Conservation (phyloP, 2,329 filamentous ascomycete genomes). For the Stachybotrys elegans region DNA sequence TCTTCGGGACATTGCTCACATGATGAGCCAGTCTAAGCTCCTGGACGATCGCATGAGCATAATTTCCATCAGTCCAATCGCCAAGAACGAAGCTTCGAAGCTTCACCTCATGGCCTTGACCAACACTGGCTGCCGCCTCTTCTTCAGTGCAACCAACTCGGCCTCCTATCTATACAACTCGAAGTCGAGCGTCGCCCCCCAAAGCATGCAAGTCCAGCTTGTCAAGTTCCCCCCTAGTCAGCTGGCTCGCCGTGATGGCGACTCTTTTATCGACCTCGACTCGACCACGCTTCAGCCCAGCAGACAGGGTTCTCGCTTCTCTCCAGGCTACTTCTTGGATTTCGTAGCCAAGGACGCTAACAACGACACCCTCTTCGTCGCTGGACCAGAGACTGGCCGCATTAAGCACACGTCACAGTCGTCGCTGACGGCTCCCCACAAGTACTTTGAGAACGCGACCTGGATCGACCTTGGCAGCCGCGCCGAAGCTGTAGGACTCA, state of each 20-base stretch:
- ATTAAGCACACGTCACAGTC: conserved; percentile 60
- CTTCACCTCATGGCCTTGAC: conserved; percentile 88
- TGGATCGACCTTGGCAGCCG: conserved; percentile 71
- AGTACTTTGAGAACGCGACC: conserved; percentile 73
- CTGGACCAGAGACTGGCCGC: conserved; percentile 82
- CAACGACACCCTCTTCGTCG: conserved; percentile 71
- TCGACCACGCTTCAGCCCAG: conserved; percentile 45
- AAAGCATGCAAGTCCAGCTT: conserved; percentile 96
- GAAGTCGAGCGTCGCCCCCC: conserved; percentile 63
- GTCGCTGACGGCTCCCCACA: conserved; percentile 45
- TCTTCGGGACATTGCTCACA: conserved; percentile 74
- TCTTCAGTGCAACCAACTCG: conserved; percentile 82
- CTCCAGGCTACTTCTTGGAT: conserved; percentile 88
- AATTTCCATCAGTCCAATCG: conserved; percentile 80
- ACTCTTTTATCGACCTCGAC: conserved; percentile 39
- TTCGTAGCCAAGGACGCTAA: conserved; percentile 64
- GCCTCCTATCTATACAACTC: conserved; percentile 60
- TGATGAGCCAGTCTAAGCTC: conserved; percentile 69
- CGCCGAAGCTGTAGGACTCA: conserved; percentile 73
- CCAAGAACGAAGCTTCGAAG: conserved; percentile 71
- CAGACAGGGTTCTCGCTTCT: conserved; percentile 56
- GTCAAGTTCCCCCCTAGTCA: conserved; percentile 80
- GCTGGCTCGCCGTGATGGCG: conserved; percentile 24
- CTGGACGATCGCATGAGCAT: conserved; percentile 67
- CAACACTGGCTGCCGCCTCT: conserved; percentile 84